Conservation (phyloP, 179 eudicot species). For the Spergularia azorica region DNA sequence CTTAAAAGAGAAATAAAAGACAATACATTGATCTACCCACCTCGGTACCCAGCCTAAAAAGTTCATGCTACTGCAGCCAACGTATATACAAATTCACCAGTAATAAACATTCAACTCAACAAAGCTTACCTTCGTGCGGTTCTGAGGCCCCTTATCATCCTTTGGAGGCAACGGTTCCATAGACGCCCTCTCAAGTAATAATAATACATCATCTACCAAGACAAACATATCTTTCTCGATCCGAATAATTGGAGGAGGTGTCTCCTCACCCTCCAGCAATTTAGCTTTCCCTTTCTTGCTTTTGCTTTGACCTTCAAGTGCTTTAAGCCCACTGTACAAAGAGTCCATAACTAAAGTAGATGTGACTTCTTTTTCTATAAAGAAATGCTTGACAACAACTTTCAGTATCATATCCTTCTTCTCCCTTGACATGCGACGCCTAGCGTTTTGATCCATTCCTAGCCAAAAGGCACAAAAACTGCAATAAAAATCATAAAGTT, state of each 20-base stretch:
- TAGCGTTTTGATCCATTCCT: slow-evolving; percentile 75
- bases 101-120: background rate
- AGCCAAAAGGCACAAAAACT: slow-evolving; percentile 88
- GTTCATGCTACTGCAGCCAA: background rate
- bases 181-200: slow-evolving; percentile 86
- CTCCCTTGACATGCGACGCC: slow-evolving; percentile 78
- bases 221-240: slow-evolving; percentile 79
- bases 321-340: slow-evolving; percentile 92
- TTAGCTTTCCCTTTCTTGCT: slow-evolving; percentile 53
- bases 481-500: slow-evolving; percentile 26
- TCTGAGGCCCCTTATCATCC: slow-evolving; percentile 97
- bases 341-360: slow-evolving; percentile 99
- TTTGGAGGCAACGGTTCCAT: slow-evolving; percentile 93
- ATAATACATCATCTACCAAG: slow-evolving; percentile 82
- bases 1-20: too few species aligned
- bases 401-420: slow-evolving; percentile 68
- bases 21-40: too few species aligned
- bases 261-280: slow-evolving; percentile 51
- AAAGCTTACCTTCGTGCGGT: slow-evolving; percentile 84
- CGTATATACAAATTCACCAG: too few species aligned
- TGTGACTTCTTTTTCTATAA: slow-evolving; percentile 93
- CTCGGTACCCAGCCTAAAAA: too few species aligned
- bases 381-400: slow-evolving; percentile 82
- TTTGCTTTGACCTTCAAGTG: slow-evolving; percentile 79
- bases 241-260: slow-evolving; percentile 65